Percentiles rank a stretch among this genome's conserved stretches.
These are phyloP conservation scores for Xanthoceras sorbifolium DNA, from an alignment of 345 rosid genomes.

Conservation along the genomic window DNA sequence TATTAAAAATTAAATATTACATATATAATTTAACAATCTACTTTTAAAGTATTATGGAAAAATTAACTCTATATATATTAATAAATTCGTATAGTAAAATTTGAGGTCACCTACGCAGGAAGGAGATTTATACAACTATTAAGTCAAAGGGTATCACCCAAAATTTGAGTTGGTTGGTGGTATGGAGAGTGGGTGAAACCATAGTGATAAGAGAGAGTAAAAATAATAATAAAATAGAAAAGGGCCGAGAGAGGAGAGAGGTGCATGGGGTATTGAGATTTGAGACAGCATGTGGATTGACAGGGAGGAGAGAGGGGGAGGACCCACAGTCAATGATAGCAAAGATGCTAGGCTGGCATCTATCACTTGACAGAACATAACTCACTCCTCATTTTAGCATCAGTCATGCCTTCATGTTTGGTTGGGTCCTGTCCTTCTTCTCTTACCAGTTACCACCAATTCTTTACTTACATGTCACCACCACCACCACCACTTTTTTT, in stretches of 20 bases:
- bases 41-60: too few relatives aligned
- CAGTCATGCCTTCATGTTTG: not conserved
- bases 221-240: constrained; percentile 4
- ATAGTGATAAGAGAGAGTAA: not conserved
- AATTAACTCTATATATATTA: too few relatives aligned
- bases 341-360: constrained; percentile 62
- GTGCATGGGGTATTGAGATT: constrained; percentile 42
- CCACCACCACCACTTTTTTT: not conserved
- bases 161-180: not conserved
- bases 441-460: not conserved
- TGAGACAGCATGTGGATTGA: constrained; percentile 61
- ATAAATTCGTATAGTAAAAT: too few relatives aligned
- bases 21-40: too few relatives aligned
- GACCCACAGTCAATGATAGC: constrained; percentile 53
- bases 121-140: too few relatives aligned
- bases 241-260: constrained; percentile 19
- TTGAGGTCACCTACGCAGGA: too few relatives aligned
- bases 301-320: constrained; percentile 43
- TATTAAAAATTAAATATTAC: too few relatives aligned
- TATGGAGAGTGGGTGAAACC: constrained; percentile 14
- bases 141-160: too few relatives aligned
- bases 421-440: not conserved
- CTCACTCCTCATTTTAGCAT: not conserved
- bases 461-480: not conserved
- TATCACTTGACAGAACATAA: constrained; percentile 52